Evolutionary conservation across 129 eudicot genomes (phyloP).

Genomic region (Lactuca sativa): DNA sequence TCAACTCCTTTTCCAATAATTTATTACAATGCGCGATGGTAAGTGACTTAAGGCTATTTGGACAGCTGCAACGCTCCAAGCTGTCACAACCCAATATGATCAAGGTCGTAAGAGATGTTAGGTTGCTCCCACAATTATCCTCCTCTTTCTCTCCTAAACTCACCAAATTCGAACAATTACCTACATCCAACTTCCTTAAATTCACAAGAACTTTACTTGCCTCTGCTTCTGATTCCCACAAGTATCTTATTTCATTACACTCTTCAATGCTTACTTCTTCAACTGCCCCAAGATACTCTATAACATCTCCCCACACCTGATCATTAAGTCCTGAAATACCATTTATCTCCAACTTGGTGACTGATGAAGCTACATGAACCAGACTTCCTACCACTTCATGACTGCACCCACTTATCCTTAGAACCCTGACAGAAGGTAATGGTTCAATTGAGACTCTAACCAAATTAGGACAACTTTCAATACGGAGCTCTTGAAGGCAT

Average conservation of each 20-base stretch:
- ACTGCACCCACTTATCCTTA: not conserved
- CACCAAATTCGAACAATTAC: not conserved
- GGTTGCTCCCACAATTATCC: constrained; percentile 1
- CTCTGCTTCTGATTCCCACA: constrained; percentile 25
- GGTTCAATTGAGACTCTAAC: constrained; percentile 11
- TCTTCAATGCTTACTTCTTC: not conserved
- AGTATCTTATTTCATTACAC: constrained; percentile 21
- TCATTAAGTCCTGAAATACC: constrained; percentile 24
- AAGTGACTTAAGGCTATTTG: not conserved
- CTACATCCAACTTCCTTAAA: constrained; percentile 1
- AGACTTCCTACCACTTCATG: constrained; percentile 11
- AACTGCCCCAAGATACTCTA: constrained; percentile 1
- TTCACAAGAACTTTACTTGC: constrained; percentile 15
- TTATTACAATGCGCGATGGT: too few relatives aligned
- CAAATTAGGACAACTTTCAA: constrained; percentile 10
- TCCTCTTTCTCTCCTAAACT: constrained; percentile 26
- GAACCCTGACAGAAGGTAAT: constrained; percentile 12
- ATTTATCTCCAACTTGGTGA: not conserved
- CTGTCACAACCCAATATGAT: not conserved
- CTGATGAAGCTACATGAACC: constrained; percentile 6
- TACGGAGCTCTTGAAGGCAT: not conserved
- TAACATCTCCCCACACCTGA: constrained; percentile 19
- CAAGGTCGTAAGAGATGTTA: constrained; percentile 15
- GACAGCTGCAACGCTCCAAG: constrained; percentile 7
- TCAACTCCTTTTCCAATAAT: constrained; percentile 3